These are phyloP conservation scores for Podospora pseudocomata DNA, from an alignment of 495 filamentous ascomycete species.

Conservation along the genomic window DNA sequence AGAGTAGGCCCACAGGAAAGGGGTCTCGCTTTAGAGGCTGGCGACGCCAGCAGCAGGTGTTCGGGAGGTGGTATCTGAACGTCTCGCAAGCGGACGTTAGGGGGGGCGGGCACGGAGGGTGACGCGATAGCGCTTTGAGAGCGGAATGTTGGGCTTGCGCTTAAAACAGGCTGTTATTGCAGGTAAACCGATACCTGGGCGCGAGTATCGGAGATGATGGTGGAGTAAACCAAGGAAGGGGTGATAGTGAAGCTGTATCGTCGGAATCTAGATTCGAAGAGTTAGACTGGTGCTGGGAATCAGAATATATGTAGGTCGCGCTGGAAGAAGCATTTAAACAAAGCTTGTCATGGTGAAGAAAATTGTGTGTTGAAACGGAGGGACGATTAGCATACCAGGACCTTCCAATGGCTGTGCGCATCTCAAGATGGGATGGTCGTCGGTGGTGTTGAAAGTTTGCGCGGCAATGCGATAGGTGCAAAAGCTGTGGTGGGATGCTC, in stretches of 20 bases:
- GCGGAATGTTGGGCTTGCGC: slow-evolving; percentile 76
- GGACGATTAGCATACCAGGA: not conserved
- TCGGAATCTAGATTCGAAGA: not conserved
- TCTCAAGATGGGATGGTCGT: not conserved
- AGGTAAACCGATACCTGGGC: slow-evolving; percentile 80
- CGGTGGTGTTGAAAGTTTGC: not conserved
- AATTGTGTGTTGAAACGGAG: not conserved
- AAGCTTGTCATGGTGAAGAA: no score
- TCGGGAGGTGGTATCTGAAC: slow-evolving; percentile 38
- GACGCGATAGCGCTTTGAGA: slow-evolving; percentile 73
- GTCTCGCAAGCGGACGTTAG: slow-evolving; percentile 68
- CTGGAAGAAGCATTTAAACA: not conserved
- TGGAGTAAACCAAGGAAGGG: slow-evolving; percentile 15
- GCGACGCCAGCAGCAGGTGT: slow-evolving; percentile 55
- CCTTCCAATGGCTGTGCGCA: not conserved
- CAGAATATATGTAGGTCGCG: not conserved
- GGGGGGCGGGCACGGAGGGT: slow-evolving; percentile 80
- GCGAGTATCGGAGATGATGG: slow-evolving; percentile 63
- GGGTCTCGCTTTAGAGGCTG: slow-evolving; percentile 46
- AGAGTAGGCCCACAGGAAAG: slow-evolving; percentile 89
- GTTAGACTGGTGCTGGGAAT: not conserved
- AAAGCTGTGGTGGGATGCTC: not conserved
- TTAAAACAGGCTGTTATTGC: slow-evolving; percentile 61
- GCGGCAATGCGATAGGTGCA: not conserved
- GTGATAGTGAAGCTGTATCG: slow-evolving; percentile 9